Base-by-base conservation (phyloP, 352 stramenopile species). In the Thalassiosira mediterranea region DNA sequence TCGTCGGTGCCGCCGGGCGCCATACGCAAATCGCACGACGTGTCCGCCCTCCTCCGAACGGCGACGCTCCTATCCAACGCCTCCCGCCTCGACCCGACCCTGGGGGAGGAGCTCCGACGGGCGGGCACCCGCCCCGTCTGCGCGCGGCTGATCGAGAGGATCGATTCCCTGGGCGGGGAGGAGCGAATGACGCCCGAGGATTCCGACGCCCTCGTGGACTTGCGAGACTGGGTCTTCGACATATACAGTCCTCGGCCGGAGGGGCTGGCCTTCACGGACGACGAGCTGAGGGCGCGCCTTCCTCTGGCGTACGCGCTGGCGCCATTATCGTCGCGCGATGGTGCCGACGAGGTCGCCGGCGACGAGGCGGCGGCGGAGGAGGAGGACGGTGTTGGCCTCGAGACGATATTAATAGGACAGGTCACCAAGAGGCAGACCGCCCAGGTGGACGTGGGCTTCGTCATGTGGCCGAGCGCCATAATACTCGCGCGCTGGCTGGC, bases 371-470 rank as follows among this genome's bases (percentile, higher is more conserved):
- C 2, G 15, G 26, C 15, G 7, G 25, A 46, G 5, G 25, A 17
- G 11, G 19, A 46, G 10, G 29, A 68, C 19, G 21, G 60, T 32
- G 0, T 29, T 26, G 0, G 56, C 59, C 3, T 4, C n/a, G 25
- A 57, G 52, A 78, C 67, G 31, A 74, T 92, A 49, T 46, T 89
- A 0, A 84, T 92, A 34, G 59, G 83, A 67, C 84, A 92, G 61
- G 84, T 92, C 0, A 84, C 74, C 26, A 63, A 65, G 38, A 57
- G 82, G 51, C 87, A 92, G 63, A 77, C 46, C 26, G 78, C 79
- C 23, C 87, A 92, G 63, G 71, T 74, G 32, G 87, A 92, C 74
- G 87, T 92, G n/a, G 87, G 87, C 25, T 92, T 89, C 75, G 73
- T 81, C 19, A 81, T 83, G 56, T 86, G 76, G 76, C 79, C 79